Percentiles rank a stretch among this genome's conserved stretches.
Evolutionary conservation across 345 rosid genomes (phyloP).

Genomic region (Gossypium herbaceum): DNA sequence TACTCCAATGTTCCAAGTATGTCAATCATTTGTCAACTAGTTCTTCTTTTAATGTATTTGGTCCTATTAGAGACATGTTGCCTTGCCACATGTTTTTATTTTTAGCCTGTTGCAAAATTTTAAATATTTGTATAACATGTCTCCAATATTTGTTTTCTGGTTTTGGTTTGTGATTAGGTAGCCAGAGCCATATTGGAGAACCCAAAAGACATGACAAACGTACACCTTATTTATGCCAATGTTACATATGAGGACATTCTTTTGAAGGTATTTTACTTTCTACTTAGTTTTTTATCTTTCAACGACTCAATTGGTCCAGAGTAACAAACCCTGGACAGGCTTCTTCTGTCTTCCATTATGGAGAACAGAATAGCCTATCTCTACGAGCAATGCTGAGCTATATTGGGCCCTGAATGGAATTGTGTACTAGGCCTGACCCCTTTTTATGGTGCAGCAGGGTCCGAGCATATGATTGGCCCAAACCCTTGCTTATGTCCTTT

Average conservation of each 20-base stretch:
- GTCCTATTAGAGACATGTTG: neutral
- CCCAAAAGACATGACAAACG: constrained; percentile 73
- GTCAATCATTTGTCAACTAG: constrained; percentile 7
- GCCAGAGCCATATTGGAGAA: constrained; percentile 89
- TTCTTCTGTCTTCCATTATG: neutral
- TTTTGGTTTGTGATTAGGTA: constrained; percentile 46
- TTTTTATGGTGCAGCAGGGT: neutral
- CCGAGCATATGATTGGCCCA: neutral
- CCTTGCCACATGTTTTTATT: neutral
- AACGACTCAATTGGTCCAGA: neutral
- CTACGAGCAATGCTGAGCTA: neutral
- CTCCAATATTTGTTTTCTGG: neutral
- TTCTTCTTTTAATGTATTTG: constrained; percentile 4
- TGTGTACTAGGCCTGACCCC: neutral
- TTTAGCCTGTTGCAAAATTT: neutral
- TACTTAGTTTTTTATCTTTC: constrained; percentile 1
- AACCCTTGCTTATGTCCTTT: neutral
- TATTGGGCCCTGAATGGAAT: neutral
- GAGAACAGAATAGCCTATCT: neutral
- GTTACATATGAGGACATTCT: constrained; percentile 89
- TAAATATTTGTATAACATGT: neutral
- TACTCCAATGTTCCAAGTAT: constrained; percentile 98
- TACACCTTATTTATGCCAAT: constrained; percentile 90
- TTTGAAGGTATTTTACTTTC: constrained; percentile 56
- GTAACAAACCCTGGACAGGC: neutral